phyloP scores from a whole-genome alignment of 78 protist species.

The Planoprotostelium fungivorum region DNA sequence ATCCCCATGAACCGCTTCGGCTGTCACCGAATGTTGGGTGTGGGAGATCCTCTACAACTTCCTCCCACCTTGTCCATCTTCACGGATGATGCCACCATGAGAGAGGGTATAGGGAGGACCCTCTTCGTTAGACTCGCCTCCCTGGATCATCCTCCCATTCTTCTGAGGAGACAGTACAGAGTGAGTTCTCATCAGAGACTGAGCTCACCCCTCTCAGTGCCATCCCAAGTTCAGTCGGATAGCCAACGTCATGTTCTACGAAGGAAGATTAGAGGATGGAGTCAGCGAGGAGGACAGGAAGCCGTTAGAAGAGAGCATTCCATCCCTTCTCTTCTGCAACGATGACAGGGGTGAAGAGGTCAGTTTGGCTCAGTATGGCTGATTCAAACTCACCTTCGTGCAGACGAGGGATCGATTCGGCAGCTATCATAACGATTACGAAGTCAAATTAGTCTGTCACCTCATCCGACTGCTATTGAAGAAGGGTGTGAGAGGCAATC shows the following conservation, averaged over 20 bases:
- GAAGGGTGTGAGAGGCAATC: slow-evolving; percentile 7
- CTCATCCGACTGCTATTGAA: slow-evolving; percentile 13
- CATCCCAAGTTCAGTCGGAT: slow-evolving; percentile 65
- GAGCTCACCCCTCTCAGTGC: slow-evolving; percentile 9
- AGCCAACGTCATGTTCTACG: slow-evolving; percentile 64
- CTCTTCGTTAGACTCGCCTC: slow-evolving; percentile 60
- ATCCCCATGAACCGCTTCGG: slow-evolving; percentile 51
- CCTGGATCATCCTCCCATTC: slow-evolving; percentile 5
- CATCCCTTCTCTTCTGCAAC: slow-evolving; percentile 25
- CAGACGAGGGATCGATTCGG: slow-evolving; percentile 17
- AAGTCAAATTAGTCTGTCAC: slow-evolving; percentile 9
- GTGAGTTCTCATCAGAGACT: background rate
- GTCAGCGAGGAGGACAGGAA: slow-evolving; percentile 17
- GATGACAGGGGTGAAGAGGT: background rate
- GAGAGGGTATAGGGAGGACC: slow-evolving; percentile 66
- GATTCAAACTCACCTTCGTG: background rate
- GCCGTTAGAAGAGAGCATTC: slow-evolving; percentile 16
- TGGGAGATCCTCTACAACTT: slow-evolving; percentile 85
- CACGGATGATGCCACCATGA: background rate
- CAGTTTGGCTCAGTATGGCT: background rate
- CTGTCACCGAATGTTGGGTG: slow-evolving; percentile 19
- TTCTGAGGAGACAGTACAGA: slow-evolving; percentile 74
- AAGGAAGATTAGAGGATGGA: slow-evolving; percentile 39
- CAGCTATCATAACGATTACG: slow-evolving; percentile 34
- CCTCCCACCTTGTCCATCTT: slow-evolving; percentile 50